phyloP scores from a whole-genome alignment of 768 basidiomycete genomes.

The Psilocybe tampanensis region DNA sequence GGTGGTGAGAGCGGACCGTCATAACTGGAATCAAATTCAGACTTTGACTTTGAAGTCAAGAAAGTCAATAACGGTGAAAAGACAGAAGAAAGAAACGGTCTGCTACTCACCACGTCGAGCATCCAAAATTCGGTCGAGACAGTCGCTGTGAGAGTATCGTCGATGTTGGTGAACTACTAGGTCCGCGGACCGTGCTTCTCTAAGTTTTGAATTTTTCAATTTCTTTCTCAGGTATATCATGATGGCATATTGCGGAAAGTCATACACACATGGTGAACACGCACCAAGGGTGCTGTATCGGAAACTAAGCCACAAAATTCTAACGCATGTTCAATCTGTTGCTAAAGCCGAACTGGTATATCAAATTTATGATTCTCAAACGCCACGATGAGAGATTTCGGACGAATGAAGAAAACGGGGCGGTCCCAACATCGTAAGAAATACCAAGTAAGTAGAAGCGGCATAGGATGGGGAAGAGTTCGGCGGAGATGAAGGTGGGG shows the following conservation, averaged over 20 bases:
- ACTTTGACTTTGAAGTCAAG: conserved; percentile 13
- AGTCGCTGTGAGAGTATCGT: conserved; percentile 21
- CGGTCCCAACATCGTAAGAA: conserved; percentile 1
- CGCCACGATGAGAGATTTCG: conserved; percentile 6
- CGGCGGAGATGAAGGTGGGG: conserved; percentile 11
- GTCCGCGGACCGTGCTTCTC: conserved; percentile 19
- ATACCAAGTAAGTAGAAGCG: conserved; percentile 11
- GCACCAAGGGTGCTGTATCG: conserved; percentile 15
- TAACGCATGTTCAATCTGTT: conserved; percentile 10
- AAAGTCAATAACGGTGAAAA: conserved; percentile 6
- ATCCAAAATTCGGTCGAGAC: conserved; percentile 15
- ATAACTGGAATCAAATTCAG: conserved; percentile 11
- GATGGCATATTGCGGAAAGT: conserved; percentile 20
- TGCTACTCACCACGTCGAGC: conserved; percentile 16
- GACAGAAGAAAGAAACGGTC: not conserved
- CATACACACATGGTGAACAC: conserved; percentile 19
- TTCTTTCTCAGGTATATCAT: conserved; percentile 27
- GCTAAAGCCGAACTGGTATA: conserved; percentile 6
- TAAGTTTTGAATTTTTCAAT: conserved; percentile 19
- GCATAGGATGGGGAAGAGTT: conserved; percentile 2
- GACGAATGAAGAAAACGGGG: conserved; percentile 3
- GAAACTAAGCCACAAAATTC: conserved; percentile 12
- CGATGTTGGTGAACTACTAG: conserved; percentile 18
- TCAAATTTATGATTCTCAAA: conserved; percentile 13
- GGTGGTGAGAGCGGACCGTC: conserved; percentile 16